These are phyloP conservation scores for Berberis vulgaris DNA, from an alignment of 164 flowering plant genomes.

Conservation along the genomic window DNA sequence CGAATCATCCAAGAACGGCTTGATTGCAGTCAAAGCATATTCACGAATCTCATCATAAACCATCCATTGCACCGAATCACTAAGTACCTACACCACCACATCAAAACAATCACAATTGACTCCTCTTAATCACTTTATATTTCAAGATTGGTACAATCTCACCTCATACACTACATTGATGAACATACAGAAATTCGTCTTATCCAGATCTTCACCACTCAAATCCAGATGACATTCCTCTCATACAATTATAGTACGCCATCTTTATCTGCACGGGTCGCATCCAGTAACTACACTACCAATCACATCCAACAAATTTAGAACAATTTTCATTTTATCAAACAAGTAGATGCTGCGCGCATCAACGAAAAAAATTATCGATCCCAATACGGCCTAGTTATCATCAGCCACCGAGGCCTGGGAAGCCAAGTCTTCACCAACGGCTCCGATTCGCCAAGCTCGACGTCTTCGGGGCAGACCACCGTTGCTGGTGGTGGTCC, in stretches of 20 bases:
- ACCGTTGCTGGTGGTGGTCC: slow-evolving; percentile 5
- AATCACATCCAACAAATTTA: not conserved
- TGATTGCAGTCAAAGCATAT: slow-evolving; percentile 66
- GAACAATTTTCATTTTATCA: too few relatives aligned
- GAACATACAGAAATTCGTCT: slow-evolving; percentile 89
- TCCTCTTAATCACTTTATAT: too few relatives aligned
- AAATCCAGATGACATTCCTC: slow-evolving; percentile 93
- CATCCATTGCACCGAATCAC: slow-evolving; percentile 90
- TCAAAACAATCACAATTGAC: slow-evolving; percentile 6
- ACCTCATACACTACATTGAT: slow-evolving; percentile 87
- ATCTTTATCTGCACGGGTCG: slow-evolving; percentile 83
- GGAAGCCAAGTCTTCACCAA: slow-evolving; percentile 28
- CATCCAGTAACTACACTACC: slow-evolving; percentile 69
- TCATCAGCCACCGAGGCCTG: slow-evolving; percentile 47
- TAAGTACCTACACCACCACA: slow-evolving; percentile 84
- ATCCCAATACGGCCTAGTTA: slow-evolving; percentile 71
- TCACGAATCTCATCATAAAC: slow-evolving; percentile 97
- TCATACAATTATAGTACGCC: slow-evolving; percentile 93
- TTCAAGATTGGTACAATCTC: too few relatives aligned
- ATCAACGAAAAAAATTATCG: slow-evolving; percentile 54
- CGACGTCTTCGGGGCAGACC: slow-evolving; percentile 25
- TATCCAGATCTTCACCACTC: slow-evolving; percentile 82
- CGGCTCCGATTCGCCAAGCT: slow-evolving; percentile 30
- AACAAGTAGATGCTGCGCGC: too few relatives aligned
- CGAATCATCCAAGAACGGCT: slow-evolving; percentile 81